A percentile compares a stretch with the other conserved stretches of the same genome.
Conservation (phyloP, 2,329 filamentous ascomycete species). For the Ophiostoma quercus region DNA sequence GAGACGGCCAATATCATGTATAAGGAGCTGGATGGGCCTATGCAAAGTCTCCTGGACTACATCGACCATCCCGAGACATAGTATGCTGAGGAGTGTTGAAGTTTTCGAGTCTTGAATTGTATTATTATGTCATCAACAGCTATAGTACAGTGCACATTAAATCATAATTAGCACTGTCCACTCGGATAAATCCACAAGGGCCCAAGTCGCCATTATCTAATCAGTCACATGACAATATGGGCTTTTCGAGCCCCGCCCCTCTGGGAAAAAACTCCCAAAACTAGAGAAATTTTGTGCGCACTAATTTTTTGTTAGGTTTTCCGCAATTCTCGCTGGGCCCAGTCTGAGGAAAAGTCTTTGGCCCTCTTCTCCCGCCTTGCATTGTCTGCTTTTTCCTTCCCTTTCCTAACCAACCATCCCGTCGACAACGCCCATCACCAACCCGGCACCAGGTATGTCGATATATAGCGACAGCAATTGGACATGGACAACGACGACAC, state of each 20-base stretch:
- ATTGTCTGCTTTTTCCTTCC: conserved; percentile 17
- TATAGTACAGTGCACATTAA: background rate
- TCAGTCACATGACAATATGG: conserved; percentile 7
- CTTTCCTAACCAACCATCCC: conserved; percentile 23
- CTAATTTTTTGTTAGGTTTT: conserved; percentile 26
- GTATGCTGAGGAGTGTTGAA: background rate
- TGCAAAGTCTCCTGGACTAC: conserved; percentile 4
- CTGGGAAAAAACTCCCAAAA: conserved; percentile 14
- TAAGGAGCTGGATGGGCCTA: background rate
- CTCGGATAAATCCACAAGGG: background rate
- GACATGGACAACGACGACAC: background rate
- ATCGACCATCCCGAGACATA: conserved; percentile 15
- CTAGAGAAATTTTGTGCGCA: conserved; percentile 26
- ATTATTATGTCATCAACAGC: background rate
- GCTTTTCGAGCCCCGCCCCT: conserved; percentile 25
- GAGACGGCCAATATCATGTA: background rate
- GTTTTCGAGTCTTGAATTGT: background rate
- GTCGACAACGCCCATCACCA: conserved; percentile 26
- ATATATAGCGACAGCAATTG: background rate
- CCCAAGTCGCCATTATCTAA: conserved; percentile 1
- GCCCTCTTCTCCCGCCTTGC: conserved; percentile 15
- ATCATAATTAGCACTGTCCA: background rate
- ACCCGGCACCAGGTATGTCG: conserved; percentile 26
- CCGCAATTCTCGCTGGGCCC: conserved; percentile 21
- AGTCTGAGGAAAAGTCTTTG: conserved; percentile 23